phyloP scores from a whole-genome alignment of 164 flowering plant genomes.

The Annona squamosa region DNA sequence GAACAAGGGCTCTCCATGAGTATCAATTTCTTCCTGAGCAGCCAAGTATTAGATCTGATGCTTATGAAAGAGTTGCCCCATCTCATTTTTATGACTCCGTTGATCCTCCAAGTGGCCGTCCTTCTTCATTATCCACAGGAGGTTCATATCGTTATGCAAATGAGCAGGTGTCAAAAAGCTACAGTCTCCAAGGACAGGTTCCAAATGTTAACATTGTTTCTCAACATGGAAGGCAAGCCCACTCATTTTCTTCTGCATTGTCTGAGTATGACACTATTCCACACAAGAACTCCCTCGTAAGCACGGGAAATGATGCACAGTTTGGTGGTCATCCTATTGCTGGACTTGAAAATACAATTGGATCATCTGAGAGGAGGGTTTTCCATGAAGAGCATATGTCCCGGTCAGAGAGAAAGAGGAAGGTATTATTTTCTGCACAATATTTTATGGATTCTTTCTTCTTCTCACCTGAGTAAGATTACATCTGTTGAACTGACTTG shows the following conservation, averaged over 20 bases:
- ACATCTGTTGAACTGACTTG: conserved; percentile 2
- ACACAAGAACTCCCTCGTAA: conserved; percentile 32
- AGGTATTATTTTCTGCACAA: conserved; percentile 35
- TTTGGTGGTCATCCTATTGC: conserved; percentile 40
- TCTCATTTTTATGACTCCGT: conserved; percentile 41
- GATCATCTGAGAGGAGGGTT: conserved; percentile 41
- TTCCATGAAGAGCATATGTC: conserved; percentile 43
- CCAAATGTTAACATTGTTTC: conserved; percentile 40
- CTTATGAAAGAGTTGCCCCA: conserved; percentile 49
- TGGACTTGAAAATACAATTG: conserved; percentile 41
- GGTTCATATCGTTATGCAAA: conserved; percentile 36
- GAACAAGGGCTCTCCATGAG: conserved; percentile 58
- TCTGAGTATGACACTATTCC: conserved; percentile 43
- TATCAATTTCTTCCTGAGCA: conserved; percentile 93
- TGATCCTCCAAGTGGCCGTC: conserved; percentile 39
- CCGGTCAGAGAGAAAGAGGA: conserved; percentile 68
- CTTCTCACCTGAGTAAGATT: background rate
- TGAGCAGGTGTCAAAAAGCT: conserved; percentile 40
- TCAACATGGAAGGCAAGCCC: conserved; percentile 50
- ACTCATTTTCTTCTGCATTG: conserved; percentile 33
- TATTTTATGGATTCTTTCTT: background rate
- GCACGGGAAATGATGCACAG: conserved; percentile 34
- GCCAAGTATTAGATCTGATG: conserved; percentile 61
- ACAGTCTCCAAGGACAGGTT: conserved; percentile 41
- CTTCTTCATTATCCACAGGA: conserved; percentile 35